A percentile compares a stretch with the other conserved stretches of the same genome.
These are phyloP conservation scores for Alternaria sp. DNA, from an alignment of 2,329 filamentous ascomycete species.

Conservation along the genomic window DNA sequence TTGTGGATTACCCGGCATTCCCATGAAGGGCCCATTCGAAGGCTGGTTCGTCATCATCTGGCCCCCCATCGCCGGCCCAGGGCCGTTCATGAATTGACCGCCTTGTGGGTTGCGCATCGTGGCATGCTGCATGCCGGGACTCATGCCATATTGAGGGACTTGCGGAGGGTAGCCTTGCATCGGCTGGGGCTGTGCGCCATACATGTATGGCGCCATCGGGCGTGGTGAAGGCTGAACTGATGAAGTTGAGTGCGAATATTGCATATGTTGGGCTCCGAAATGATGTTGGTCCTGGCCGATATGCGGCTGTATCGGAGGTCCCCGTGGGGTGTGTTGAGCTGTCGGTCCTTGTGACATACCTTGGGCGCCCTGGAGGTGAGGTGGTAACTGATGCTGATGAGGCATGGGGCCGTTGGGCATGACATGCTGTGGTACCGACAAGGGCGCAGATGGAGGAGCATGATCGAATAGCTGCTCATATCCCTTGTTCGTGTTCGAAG, in stretches of 20 bases:
- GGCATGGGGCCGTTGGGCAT: slow-evolving; percentile 70
- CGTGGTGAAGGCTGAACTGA: slow-evolving; percentile 83
- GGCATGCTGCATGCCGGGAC: slow-evolving; percentile 72
- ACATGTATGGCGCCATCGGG: slow-evolving; percentile 73
- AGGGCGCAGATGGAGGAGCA: slow-evolving; percentile 60
- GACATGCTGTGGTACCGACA: slow-evolving; percentile 69
- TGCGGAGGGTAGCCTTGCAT: slow-evolving; percentile 57
- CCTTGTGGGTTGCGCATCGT: slow-evolving; percentile 74
- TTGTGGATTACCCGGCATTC: slow-evolving; percentile 71
- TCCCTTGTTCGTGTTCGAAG: slow-evolving; percentile 75
- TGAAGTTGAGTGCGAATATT: slow-evolving; percentile 80
- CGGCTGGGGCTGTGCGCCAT: slow-evolving; percentile 67
- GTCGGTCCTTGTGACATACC: slow-evolving; percentile 72
- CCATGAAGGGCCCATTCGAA: slow-evolving; percentile 72
- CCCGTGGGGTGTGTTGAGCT: slow-evolving; percentile 78
- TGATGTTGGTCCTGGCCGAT: slow-evolving; percentile 72
- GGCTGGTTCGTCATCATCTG: slow-evolving; percentile 82
- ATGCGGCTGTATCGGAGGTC: slow-evolving; percentile 76
- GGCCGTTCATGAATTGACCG: slow-evolving; percentile 75
- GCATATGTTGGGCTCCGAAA: slow-evolving; percentile 85
- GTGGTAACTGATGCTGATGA: slow-evolving; percentile 83
- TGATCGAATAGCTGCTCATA: slow-evolving; percentile 83
- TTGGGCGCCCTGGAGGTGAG: slow-evolving; percentile 77
- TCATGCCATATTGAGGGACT: slow-evolving; percentile 75
- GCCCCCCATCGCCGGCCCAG: slow-evolving; percentile 71